Base-by-base conservation (phyloP, 768 basidiomycete genomes). In the Boletus insuetus region DNA sequence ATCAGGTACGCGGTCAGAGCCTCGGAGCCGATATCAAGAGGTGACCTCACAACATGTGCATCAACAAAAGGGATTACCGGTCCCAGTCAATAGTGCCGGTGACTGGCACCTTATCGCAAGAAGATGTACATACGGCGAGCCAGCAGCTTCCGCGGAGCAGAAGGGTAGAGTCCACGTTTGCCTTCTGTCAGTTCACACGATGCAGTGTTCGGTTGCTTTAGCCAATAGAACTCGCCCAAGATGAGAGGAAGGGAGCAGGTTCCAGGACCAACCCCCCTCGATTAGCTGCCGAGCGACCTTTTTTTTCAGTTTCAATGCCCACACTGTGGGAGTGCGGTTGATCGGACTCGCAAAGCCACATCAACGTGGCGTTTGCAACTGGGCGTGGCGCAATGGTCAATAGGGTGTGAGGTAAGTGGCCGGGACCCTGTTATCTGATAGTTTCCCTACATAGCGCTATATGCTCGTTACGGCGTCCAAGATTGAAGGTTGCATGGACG, bases 371-470 rank as follows among this genome's bases (percentile, higher is more conserved):
- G n/a, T 32, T 22, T 19, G 11, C 31, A 22, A 22, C 20, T 26
- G 48, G 22, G 20, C 22, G 26, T 43, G 16, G 26, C 6, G 20
- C 49, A 4, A 37, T 16, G 34, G 53, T 42, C 20, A 20, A 13
- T 16, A 53, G 48, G 49, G 49, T 34, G 0, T 40, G 44, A 53
- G 16, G 42, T 56, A 62, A 56, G 52, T 54, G 44, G 19, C 38
- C 41, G 34, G 9, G 31, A 53, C 60, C 64, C 54, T 65, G 52
- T 38, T 47, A 42, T 49, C 46, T 42, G 52, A 32, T 20, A 40
- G 31, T 20, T 19, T n/a, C 29, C 45, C 11, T 20, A 43, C 9
- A 4, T 11, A 19, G 14, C n/a, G 16, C 22, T 22, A 38, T 22
- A 38, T 13, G 51, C 34, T 9, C 34, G 26, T 59, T 22, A 46